Base-by-base conservation (phyloP, 225 moss, liverwort and hornwort genomes). In the Marchantia paleacea region DNA sequence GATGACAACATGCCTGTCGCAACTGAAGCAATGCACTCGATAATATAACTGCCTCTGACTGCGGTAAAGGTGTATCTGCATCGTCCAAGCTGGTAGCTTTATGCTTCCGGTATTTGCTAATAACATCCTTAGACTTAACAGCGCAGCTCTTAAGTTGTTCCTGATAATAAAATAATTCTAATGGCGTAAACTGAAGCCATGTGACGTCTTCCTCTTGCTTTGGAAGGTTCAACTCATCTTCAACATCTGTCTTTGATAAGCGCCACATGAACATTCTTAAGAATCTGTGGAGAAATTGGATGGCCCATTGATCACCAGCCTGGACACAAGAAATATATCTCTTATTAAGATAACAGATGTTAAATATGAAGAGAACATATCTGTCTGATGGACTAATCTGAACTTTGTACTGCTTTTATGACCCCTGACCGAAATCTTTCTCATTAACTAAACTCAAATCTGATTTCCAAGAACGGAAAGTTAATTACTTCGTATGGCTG, bases 1-100 rank as follows among this genome's bases (percentile, higher is more conserved):
- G 97, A 82, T 97, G 97, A 84, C 95, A 91, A 84, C 97, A 97
- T 54, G 93, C 95, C 87, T 97, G 97, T 84, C 97, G 92, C 26
- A 97, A 91, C 71, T 89, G 90, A 70, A 90, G 86, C 86, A 97
- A 89, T 62, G 93, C 91, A 66, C 85, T 90, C 52, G 90, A 81
- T 86, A 97, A 87, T 65, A 91, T 81, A 78, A 90, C 90, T 20
- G 91, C 91, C 85, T 95, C 94, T 84, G 89, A 85, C 77, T 84
- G 78, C 55, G 90, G 86, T 19, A 97, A 91, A 79, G 89, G 84
- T 81, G 89, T 90, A 85, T 92, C 88, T 75, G 86, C 86, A 65
- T 91, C 15, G 65, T 49, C 55, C 26, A 68, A 19, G 18, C 15
- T 69, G 25, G 69, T 26, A 15, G 12, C n/a, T 39, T 48, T 69